These are phyloP conservation scores for Cyclotella kingstonii DNA, from an alignment of 108 stramenopile species.

Conservation along the genomic window DNA sequence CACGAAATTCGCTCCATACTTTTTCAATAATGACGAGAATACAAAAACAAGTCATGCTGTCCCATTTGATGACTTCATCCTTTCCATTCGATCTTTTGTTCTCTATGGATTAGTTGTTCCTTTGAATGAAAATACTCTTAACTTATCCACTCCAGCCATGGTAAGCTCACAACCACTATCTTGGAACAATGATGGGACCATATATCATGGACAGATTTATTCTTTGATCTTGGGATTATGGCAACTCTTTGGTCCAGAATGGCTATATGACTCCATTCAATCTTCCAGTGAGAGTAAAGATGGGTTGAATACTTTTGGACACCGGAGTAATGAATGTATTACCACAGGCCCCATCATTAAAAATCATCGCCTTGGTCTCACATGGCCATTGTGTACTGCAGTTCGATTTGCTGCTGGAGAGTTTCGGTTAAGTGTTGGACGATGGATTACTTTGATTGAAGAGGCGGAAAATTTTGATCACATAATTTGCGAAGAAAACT, in stretches of 20 bases:
- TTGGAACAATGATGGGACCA: not conserved
- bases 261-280: conserved; percentile 16
- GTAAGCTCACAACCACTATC: not conserved
- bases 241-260: conserved; percentile 33
- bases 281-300: not conserved
- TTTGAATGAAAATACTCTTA: conserved; percentile 1
- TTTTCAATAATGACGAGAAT: not conserved
- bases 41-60: not conserved
- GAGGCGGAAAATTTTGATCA: no score
- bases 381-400: conserved; percentile 36
- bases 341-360: not conserved
- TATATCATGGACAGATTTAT: conserved; percentile 23
- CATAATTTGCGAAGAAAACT: not conserved
- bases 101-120: conserved; percentile 33
- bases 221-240: conserved; percentile 23
- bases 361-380: conserved; percentile 15
- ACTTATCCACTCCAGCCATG: not conserved
- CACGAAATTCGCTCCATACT: not conserved
- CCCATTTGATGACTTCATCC: not conserved
- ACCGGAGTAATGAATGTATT: conserved; percentile 6
- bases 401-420: conserved; percentile 41
- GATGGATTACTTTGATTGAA: conserved; percentile 21
- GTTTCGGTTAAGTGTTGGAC: conserved; percentile 30
- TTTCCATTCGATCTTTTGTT: conserved; percentile 30
- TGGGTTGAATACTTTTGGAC: not conserved